Base-by-base conservation (phyloP, 2,329 filamentous ascomycete species). In the Saccharata proteae region DNA sequence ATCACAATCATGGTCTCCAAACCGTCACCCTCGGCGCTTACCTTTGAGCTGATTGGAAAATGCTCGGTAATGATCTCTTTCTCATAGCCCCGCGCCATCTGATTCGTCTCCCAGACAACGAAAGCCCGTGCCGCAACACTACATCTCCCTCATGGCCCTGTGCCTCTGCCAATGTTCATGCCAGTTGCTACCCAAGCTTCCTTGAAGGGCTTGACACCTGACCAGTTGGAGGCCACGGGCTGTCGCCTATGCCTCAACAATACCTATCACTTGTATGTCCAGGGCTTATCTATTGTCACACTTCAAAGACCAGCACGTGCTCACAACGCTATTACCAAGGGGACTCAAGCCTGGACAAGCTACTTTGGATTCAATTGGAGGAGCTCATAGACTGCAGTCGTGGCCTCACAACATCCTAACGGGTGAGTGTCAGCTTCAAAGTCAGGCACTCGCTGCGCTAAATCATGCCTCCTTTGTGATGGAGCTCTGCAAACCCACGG, bases 381-480 rank as follows among this genome's bases (percentile, higher is more conserved):
- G 92, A 34, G 90, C 90, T 16, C 92, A 98, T 59, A 88, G 80
- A 55, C 62, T 98, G 32, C 90, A 98, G 56, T 82, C 83, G 58
- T 98, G 92, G 90, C 75, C 80, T 38, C 75, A 92, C 54, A 98
- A 98, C 59, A 80, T 98, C 42, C 65, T 98, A 46, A 98, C 90
- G n/a, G n/a, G n/a, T n/a, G n/a, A n/a, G n/a, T n/a, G n/a, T n/a
- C n/a, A n/a, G n/a, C n/a, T n/a, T n/a, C n/a, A n/a, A n/a, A n/a
- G n/a, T n/a, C n/a, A 52, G 73, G 51, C 58, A 48, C 44, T 38
- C 43, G 35, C 39, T 30, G 25, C 18, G 16, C 17, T 16, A 11
- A 14, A 17, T 3, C 13, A 15, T 13, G 28, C 2, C 13, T 14
- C 12, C 20, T 16, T 11, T 9, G 16, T 20, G 19, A 9, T 17